These are phyloP conservation scores for Chaetoscypha palmicola DNA, from an alignment of 2,329 filamentous ascomycete species.

Conservation along the genomic window DNA sequence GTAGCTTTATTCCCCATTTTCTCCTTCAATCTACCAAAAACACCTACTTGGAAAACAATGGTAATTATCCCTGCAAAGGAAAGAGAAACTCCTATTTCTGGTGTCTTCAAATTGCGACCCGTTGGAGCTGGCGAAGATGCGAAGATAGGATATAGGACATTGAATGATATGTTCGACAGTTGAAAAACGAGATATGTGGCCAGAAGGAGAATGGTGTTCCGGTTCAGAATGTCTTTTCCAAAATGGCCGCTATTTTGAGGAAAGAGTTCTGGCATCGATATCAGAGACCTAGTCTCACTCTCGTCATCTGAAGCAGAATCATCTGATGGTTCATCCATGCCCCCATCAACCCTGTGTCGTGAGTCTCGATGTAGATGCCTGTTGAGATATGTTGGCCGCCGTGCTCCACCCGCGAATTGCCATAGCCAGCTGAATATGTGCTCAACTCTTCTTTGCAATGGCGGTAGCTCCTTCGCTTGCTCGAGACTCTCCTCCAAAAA, in stretches of 20 bases:
- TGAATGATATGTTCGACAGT: conserved; percentile 89
- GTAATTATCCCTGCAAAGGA: conserved; percentile 79
- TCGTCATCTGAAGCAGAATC: conserved; percentile 28
- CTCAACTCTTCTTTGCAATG: conserved; percentile 48
- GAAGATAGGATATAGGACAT: conserved; percentile 92
- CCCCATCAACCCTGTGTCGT: conserved; percentile 28
- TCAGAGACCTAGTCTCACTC: conserved; percentile 24
- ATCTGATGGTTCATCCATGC: conserved; percentile 37
- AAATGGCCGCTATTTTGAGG: conserved; percentile 41
- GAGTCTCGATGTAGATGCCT: conserved; percentile 28
- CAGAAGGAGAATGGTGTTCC: conserved; percentile 75
- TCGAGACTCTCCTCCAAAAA: conserved; percentile 85
- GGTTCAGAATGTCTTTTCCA: conserved; percentile 59
- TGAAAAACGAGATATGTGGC: conserved; percentile 89
- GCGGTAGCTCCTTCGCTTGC: conserved; percentile 53
- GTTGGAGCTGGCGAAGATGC: conserved; percentile 67
- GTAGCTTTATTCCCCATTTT: conserved; percentile 79
- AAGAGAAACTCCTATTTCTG: conserved; percentile 77
- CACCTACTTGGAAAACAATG: conserved; percentile 80
- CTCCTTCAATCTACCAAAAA: conserved; percentile 73
- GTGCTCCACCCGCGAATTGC: conserved; percentile 55
- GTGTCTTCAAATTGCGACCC: conserved; percentile 67
- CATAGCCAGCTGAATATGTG: conserved; percentile 61
- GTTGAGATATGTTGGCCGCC: conserved; percentile 52
- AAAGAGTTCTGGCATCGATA: conserved; percentile 33